Conservation (phyloP, 305 asterid genomes). For the Rubia tinctorum region DNA sequence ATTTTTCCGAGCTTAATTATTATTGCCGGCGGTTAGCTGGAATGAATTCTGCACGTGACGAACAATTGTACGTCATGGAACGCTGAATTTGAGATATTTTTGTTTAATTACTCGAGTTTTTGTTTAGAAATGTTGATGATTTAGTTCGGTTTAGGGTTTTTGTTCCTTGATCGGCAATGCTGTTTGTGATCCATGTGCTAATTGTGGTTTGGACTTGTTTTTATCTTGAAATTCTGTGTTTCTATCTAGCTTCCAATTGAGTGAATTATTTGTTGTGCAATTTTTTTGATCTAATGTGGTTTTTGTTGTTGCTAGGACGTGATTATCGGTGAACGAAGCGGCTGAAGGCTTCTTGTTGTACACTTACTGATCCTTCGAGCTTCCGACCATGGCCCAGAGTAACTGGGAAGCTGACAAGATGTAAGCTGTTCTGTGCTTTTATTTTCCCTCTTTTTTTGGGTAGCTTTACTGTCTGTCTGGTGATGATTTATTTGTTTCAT, state of each 20-base stretch:
- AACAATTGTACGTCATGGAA: background rate
- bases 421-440: constrained; percentile 34
- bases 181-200: constrained; percentile 40
- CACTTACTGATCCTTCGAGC: constrained; percentile 10
- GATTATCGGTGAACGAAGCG: constrained; percentile 22
- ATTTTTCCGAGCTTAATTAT: background rate
- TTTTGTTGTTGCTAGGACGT: constrained; percentile 22
- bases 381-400: constrained; percentile 81
- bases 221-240: background rate
- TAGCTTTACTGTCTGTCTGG: background rate
- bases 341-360: constrained; percentile 21
- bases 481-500: background rate
- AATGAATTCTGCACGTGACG: background rate
- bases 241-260: background rate
- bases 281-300: constrained; percentile 6
- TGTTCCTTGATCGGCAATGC: constrained; percentile 37
- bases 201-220: constrained; percentile 26
- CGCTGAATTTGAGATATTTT: constrained; percentile 12
- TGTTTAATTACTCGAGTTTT: background rate
- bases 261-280: constrained; percentile 15
- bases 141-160: constrained; percentile 19
- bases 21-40: background rate
- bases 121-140: constrained; percentile 7
- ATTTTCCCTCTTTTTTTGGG: background rate
- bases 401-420: constrained; percentile 99